Evolutionary conservation across 2,329 filamentous ascomycete genomes (phyloP).

Genomic region (Epichloe glyceriae): DNA sequence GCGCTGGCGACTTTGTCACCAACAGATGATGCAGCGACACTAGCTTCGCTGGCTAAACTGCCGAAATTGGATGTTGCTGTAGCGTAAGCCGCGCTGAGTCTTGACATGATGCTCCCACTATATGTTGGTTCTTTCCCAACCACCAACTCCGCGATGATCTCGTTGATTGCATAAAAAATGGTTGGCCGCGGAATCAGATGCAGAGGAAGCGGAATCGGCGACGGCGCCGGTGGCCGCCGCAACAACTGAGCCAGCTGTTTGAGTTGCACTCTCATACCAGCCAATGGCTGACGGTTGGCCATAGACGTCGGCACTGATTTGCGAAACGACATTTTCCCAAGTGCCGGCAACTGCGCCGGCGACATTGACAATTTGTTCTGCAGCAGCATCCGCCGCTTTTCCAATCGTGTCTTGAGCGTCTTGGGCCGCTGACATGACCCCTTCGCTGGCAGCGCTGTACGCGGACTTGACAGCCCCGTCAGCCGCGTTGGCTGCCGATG

Average conservation of each 20-base stretch:
- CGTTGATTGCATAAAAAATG: slow-evolving; percentile 58
- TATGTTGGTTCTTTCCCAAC: slow-evolving; percentile 68
- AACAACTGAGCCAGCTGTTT: slow-evolving; percentile 41
- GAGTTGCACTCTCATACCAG: slow-evolving; percentile 36
- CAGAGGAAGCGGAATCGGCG: slow-evolving; percentile 31
- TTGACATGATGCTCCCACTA: slow-evolving; percentile 64
- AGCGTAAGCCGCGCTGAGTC: slow-evolving; percentile 59
- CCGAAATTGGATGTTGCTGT: slow-evolving; percentile 47
- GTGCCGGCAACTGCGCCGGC: slow-evolving; percentile 26
- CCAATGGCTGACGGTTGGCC: slow-evolving; percentile 48
- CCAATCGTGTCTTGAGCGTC: slow-evolving; percentile 26
- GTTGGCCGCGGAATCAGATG: slow-evolving; percentile 43
- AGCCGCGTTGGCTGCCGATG: slow-evolving; percentile 31
- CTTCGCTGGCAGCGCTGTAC: slow-evolving; percentile 31
- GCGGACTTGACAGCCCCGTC: slow-evolving; percentile 39
- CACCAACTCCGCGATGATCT: slow-evolving; percentile 64
- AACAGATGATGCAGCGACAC: slow-evolving; percentile 19
- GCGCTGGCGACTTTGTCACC: slow-evolving; percentile 24
- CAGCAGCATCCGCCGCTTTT: slow-evolving; percentile 32
- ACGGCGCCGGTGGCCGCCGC: slow-evolving; percentile 42
- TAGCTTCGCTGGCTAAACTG: slow-evolving; percentile 24
- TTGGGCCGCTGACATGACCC: slow-evolving; percentile 25
- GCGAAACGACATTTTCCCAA: slow-evolving; percentile 36
- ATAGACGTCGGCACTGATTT: slow-evolving; percentile 58
- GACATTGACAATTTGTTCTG: slow-evolving; percentile 23